These are phyloP conservation scores for Schizosaccharomyces octosporus DNA, from an alignment of 805 yeast species.

Conservation along the genomic window DNA sequence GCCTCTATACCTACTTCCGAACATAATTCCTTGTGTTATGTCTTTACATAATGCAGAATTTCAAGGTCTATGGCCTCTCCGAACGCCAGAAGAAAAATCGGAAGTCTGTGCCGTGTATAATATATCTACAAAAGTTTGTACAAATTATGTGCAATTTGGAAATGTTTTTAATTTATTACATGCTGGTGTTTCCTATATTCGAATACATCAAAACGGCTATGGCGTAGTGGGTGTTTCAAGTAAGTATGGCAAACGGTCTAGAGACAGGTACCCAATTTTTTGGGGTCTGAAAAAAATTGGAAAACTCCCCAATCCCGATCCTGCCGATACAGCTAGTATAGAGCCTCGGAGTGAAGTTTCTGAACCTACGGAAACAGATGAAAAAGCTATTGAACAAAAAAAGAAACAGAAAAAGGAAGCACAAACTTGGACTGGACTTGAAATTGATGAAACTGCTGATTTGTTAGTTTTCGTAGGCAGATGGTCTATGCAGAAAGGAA, in stretches of 20 bases:
- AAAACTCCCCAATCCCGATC: conserved; percentile 1
- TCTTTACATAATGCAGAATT: conserved; percentile 2
- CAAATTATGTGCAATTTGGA: conserved; percentile 1
- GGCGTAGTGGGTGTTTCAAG: conserved; percentile 2
- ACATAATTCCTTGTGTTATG: conserved; percentile 1
- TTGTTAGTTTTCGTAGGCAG: conserved; percentile 1
- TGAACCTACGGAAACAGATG: neutral
- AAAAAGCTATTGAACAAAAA: neutral
- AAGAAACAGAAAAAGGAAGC: neutral
- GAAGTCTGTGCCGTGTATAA: conserved; percentile 1
- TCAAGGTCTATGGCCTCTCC: conserved; percentile 2
- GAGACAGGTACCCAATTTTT: conserved; percentile 1
- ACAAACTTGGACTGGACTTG: neutral
- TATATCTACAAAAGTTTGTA: neutral
- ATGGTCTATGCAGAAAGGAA: conserved; percentile 2
- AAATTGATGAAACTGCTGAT: neutral
- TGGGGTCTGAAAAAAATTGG: conserved; percentile 2
- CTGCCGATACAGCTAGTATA: neutral
- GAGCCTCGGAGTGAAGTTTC: neutral
- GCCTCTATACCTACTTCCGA: conserved; percentile 1
- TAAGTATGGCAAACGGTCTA: conserved; percentile 1
- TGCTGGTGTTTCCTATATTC: conserved; percentile 1
- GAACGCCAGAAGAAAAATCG: neutral
- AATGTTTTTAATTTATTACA: conserved; percentile 1
- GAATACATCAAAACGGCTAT: conserved; percentile 2